Base-by-base conservation (phyloP, 257 asterid genomes). In the Penstemon barbatus region DNA sequence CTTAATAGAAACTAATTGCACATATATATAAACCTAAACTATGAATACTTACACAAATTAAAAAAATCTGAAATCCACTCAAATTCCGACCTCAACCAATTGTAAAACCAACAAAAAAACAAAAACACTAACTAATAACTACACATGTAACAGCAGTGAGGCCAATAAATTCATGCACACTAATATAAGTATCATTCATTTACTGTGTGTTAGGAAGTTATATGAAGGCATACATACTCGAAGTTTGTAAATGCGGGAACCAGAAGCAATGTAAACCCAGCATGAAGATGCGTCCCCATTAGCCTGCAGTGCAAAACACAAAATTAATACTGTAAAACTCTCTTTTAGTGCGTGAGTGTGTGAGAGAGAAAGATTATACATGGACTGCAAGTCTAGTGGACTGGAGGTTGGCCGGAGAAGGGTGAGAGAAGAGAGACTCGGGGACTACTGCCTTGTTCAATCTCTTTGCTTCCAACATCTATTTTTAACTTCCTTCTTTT, bases 361-460 rank as follows among this genome's bases (percentile, higher is more conserved):
- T 11, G 7, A 15, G 40, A 40, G 44, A 6, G 8, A 5, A 40
- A n/a, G 41, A 51, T 33, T 33, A 57, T 60, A 88, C 96, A 62
- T 82, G 92, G 79, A 93, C 77, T 33, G 97, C 97, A 19, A 90
- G 94, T 53, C 97, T 97, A 69, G 96, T 86, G 50, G 97, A 82
- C 70, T 88, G 97, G 65, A 90, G 81, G 70, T 75, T 87, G 56
- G 84, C 94, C 1, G 97, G 90, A 65, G 97, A 93, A 49, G 99
- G 96, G 62, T 88, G 75, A 7, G 82, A 66, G 45, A 93, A 64
- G 19, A 93, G 92, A 66, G 88, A 77, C 39, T 78, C 48, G 36
- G 99, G 95, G 38, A 93, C 81, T 25, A 41, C 79, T 15, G 96
- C 94, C 71, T 93, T 93, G 78, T 67, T 85, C 69, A 93, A 70